A percentile compares a stretch with the other conserved stretches of the same genome.
These are phyloP conservation scores for Talaromyces rugulosus DNA, from an alignment of 2,329 filamentous ascomycete species.

Conservation along the genomic window DNA sequence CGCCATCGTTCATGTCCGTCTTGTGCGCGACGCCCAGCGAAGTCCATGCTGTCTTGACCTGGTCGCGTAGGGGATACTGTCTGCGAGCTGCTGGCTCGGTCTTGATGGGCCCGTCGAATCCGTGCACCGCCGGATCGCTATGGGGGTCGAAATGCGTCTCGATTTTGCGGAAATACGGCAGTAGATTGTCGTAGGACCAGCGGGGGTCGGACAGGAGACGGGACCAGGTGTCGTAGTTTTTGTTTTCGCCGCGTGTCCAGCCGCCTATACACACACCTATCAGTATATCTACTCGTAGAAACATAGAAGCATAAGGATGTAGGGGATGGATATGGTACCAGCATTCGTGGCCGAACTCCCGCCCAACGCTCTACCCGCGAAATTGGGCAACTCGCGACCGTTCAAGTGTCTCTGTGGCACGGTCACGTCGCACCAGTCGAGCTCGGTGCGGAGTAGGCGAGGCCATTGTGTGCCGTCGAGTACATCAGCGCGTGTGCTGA, in stretches of 20 bases:
- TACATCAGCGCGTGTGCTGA: constrained; percentile 4
- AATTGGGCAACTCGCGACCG: constrained; percentile 22
- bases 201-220: constrained; percentile 18
- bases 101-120: too few relatives aligned
- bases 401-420: constrained; percentile 27
- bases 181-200: constrained; percentile 25
- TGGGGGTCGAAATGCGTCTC: too few relatives aligned
- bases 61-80: too few relatives aligned
- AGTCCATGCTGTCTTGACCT: too few relatives aligned
- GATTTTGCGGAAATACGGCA: constrained; percentile 24
- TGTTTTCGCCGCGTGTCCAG: constrained; percentile 18
- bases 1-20: constrained; percentile 10
- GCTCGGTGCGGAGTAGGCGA: constrained; percentile 21
- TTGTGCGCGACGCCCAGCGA: constrained; percentile 2
- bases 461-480: constrained; percentile 12
- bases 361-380: constrained; percentile 24
- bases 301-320: too few relatives aligned
- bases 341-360: constrained; percentile 28
- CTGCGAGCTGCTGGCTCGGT: too few relatives aligned
- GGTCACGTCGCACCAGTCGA: constrained; percentile 31
- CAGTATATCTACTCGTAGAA: too few relatives aligned
- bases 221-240: constrained; percentile 27
- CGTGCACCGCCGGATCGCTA: too few relatives aligned
- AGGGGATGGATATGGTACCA: constrained; percentile 12
- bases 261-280: not conserved